A percentile compares a stretch with the other conserved stretches of the same genome.
Conservation (phyloP, 371 early-diverging fungal genomes). For the Mortierella sp. region DNA sequence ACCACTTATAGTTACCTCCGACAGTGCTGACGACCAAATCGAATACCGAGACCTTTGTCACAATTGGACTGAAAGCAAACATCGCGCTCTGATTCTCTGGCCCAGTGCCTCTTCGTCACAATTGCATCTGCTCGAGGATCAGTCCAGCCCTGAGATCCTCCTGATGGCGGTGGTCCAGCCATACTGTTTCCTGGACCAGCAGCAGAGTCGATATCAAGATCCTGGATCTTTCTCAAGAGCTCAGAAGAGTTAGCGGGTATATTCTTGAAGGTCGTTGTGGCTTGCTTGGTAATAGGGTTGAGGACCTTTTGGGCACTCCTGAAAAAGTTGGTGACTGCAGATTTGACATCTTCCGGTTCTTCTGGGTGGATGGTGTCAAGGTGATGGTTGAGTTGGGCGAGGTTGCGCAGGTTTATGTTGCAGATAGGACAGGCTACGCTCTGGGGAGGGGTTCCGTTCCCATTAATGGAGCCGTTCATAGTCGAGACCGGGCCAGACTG, state of each 20-base stretch:
- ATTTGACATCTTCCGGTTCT: slow-evolving; percentile 54
- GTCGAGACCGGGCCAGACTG: slow-evolving; percentile 23
- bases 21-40: slow-evolving; percentile 56
- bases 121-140: slow-evolving; percentile 48
- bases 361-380: slow-evolving; percentile 51
- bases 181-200: slow-evolving; percentile 39
- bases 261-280: slow-evolving; percentile 56
- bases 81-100: slow-evolving; percentile 42
- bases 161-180: slow-evolving; percentile 41
- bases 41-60: slow-evolving; percentile 45
- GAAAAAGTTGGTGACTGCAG: slow-evolving; percentile 46
- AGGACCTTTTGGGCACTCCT: slow-evolving; percentile 54
- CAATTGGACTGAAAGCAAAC: slow-evolving; percentile 35
- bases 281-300: slow-evolving; percentile 48
- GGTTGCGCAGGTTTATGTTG: slow-evolving; percentile 39
- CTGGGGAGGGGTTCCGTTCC: neutral
- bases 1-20: slow-evolving; percentile 41
- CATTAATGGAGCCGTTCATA: neutral
- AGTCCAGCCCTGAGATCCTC: slow-evolving; percentile 50
- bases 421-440: slow-evolving; percentile 48
- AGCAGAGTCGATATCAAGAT: slow-evolving; percentile 44
- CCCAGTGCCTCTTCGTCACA: slow-evolving; percentile 54
- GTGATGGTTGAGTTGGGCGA: slow-evolving; percentile 51
- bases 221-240: slow-evolving; percentile 55
- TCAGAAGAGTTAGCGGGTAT: slow-evolving; percentile 58